Conservation (phyloP, 1,139 yeast genomes). For the Magnusiomyces paraingens region DNA sequence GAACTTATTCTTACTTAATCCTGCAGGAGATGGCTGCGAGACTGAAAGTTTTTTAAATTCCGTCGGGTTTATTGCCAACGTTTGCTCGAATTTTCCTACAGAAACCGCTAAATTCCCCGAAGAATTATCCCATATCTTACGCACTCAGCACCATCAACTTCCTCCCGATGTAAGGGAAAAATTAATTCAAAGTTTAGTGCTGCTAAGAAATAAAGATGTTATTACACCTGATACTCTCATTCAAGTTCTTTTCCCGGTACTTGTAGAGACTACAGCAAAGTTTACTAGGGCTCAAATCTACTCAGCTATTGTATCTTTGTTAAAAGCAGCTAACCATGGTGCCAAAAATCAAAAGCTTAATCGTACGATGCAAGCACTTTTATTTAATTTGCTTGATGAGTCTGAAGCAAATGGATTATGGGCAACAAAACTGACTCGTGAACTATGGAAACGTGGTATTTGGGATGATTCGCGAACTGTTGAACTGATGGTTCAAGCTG, state of each 20-base stretch:
- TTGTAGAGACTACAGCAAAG: constrained; percentile 67
- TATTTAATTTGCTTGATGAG: constrained; percentile 70
- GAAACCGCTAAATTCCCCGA: constrained; percentile 81
- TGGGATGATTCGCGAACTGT: constrained; percentile 98
- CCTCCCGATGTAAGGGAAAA: constrained; percentile 86
- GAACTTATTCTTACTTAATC: constrained; percentile 70
- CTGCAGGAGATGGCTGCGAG: constrained; percentile 47
- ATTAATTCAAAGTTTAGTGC: constrained; percentile 78
- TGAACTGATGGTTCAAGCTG: constrained; percentile 94
- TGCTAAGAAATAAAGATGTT: constrained; percentile 84
- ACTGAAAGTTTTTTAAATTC: constrained; percentile 67
- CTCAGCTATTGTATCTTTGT: constrained; percentile 63
- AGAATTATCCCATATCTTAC: constrained; percentile 62
- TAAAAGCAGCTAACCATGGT: constrained; percentile 79
- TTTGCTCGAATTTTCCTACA: constrained; percentile 80
- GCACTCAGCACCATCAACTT: constrained; percentile 71
- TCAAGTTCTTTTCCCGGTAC: constrained; percentile 80
- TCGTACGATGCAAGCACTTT: constrained; percentile 81
- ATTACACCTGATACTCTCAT: constrained; percentile 73
- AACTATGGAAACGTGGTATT: constrained; percentile 92
- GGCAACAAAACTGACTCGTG: constrained; percentile 94
- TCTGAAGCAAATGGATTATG: constrained; percentile 72
- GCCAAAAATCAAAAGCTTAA: constrained; percentile 82
- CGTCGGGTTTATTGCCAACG: constrained; percentile 87
- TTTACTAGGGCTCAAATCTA: constrained; percentile 78